Base-by-base conservation (phyloP, 2,329 filamentous ascomycete species). In the Aspergillus fumigatus region DNA sequence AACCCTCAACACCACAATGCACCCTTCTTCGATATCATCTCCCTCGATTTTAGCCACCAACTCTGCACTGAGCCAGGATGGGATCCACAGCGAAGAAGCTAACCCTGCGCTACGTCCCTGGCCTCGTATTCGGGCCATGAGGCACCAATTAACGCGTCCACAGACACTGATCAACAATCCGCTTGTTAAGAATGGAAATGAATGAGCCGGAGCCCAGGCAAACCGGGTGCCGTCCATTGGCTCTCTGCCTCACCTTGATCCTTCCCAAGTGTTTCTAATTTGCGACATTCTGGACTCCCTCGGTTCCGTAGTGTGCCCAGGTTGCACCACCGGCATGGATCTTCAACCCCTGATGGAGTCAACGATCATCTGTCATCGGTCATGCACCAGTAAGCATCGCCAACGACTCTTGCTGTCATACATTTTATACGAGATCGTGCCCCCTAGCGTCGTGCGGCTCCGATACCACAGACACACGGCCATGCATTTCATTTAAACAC, bases 91-190 rank as follows among this genome's bases (percentile, higher is more conserved):
- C 41, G 10, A 11, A 23, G n/a, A 45, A 45, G n/a, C 41, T 45
- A 45, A 45, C 21, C n/a, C 41, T 45, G 41, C 41, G 19, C 41
- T 23, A 17, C 19, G 40, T 9, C 3, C 41, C 3, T 11, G 41
- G 9, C 40, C 53, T 55, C 53, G 53, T 55, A 55, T 55, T 55
- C 53, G 53, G 53, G 35, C 2, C 19, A 51, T 47, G 19, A 35
- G 2, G 8, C 14, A 35, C 53, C 53, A 55, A 55, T 55, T 38
- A 51, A 11, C 9, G 8, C 19, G 14, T 26, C 17, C 21, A 11
- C 21, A 3, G 48, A 53, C 14, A 17, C 7, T 40, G 14, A 49
- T 19, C 21, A 35, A 23, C 8, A 7, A n/a, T 9, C 19, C 25
- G 14, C 14, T 21, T 3, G 57, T 59, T 14, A 8, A 47, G 11